Percentiles rank a stretch among this genome's conserved stretches.
These are phyloP conservation scores for Pterulicium gracile DNA, from an alignment of 1,284 basidiomycete genomes.

Conservation along the genomic window DNA sequence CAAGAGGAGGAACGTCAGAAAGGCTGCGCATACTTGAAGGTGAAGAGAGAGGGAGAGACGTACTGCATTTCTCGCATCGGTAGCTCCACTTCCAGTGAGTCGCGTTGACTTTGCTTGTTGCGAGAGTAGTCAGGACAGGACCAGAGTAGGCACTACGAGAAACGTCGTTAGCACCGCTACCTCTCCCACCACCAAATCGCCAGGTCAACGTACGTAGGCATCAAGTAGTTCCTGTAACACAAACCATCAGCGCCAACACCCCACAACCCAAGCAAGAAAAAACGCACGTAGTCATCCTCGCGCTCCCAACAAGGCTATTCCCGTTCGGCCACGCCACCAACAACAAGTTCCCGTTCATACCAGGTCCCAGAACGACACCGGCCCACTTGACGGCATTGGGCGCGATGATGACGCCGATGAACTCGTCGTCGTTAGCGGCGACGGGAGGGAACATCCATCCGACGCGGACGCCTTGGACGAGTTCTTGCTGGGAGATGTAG, in stretches of 20 bases:
- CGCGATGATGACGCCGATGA: constrained; percentile 51
- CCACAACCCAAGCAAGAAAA: constrained; percentile 2
- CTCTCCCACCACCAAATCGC: too few species aligned
- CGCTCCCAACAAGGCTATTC: constrained; percentile 36
- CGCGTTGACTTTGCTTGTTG: constrained; percentile 30
- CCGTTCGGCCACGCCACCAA: constrained; percentile 50
- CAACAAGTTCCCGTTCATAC: constrained; percentile 44
- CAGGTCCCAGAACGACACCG: constrained; percentile 38
- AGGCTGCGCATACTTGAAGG: constrained; percentile 2
- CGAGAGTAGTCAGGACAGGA: constrained; percentile 34
- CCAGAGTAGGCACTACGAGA: constrained; percentile 26
- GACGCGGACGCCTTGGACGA: constrained; percentile 36
- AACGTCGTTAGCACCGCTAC: too few species aligned
- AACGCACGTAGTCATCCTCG: constrained; percentile 40
- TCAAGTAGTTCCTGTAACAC: constrained; percentile 27
- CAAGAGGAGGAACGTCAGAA: not conserved
- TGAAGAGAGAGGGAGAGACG: constrained; percentile 9
- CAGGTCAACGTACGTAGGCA: constrained; percentile 27
- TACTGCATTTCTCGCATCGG: constrained; percentile 44
- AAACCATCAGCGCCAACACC: constrained; percentile 3
- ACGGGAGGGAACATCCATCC: constrained; percentile 43
- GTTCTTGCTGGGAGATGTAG: constrained; percentile 18
- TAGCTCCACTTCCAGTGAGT: constrained; percentile 50
- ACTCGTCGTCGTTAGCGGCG: constrained; percentile 32
- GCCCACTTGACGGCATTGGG: constrained; percentile 43